Conservation (phyloP, 176 grass and related monocot species). For the Elymus sibiricus region DNA sequence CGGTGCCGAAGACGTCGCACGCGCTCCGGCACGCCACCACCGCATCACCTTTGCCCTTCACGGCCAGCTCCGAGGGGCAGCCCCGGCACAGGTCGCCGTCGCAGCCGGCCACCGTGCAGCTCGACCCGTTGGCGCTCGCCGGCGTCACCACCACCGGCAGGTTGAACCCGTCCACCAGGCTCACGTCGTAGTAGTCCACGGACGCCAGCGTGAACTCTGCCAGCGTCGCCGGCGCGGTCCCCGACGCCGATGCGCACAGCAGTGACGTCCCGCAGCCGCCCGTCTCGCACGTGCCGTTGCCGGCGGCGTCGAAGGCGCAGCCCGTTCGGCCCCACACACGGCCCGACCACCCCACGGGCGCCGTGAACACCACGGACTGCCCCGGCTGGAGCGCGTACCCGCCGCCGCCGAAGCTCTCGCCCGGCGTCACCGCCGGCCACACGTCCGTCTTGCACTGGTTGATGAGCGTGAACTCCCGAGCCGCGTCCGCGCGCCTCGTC, state of each 20-base stretch:
- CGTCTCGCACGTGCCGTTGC: slow-evolving; percentile 61
- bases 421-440: slow-evolving; percentile 71
- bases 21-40: slow-evolving; percentile 81
- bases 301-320: slow-evolving; percentile 54
- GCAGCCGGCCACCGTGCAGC: slow-evolving; percentile 66
- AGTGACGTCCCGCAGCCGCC: slow-evolving; percentile 51
- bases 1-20: slow-evolving; percentile 80
- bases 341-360: slow-evolving; percentile 59
- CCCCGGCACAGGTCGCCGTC: slow-evolving; percentile 48
- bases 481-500: background rate
- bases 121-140: background rate
- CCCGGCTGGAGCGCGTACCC: slow-evolving; percentile 63
- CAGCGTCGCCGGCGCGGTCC: slow-evolving; percentile 51
- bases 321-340: slow-evolving; percentile 80
- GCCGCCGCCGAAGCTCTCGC: slow-evolving; percentile 62
- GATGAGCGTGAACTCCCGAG: slow-evolving; percentile 71
- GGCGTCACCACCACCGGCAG: slow-evolving; percentile 46
- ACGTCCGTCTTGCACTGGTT: slow-evolving; percentile 76
- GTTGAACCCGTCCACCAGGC: slow-evolving; percentile 65
- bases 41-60: slow-evolving; percentile 18
- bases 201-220: slow-evolving; percentile 76
- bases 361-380: background rate
- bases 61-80: slow-evolving; percentile 65
- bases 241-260: slow-evolving; percentile 48
- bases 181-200: slow-evolving; percentile 95